Base-by-base conservation (phyloP, 1,284 basidiomycete genomes). In the Cystobasidium sp. region DNA sequence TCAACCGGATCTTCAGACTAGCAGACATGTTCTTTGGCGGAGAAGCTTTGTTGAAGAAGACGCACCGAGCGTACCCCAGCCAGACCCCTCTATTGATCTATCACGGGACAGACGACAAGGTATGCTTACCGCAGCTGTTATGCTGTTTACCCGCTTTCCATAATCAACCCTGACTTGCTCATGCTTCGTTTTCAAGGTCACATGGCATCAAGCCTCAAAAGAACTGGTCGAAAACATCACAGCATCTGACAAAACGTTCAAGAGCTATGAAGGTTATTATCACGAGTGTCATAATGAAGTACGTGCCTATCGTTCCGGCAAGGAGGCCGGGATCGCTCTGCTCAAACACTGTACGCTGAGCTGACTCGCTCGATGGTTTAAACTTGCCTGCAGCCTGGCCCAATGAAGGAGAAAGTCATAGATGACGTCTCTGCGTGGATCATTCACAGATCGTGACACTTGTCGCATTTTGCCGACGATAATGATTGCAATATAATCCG, bases 91-190 rank as follows among this genome's bases (percentile, higher is more conserved):
- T 84, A 2, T 75, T 84, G 20, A 75, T 82, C 64, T 76, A 80
- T 4, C 84, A 84, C 69, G 84, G 84, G 9, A 80, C 79, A 7
- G 80, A 61, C 0, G 84, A 84, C 72, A 75, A 75, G 10, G 81
- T 83, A 31, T n/a, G n/a, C n/a, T n/a, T n/a, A n/a, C n/a, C n/a
- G n/a, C n/a, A n/a, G n/a, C n/a, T n/a, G n/a, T n/a, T n/a, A n/a
- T n/a, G n/a, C n/a, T n/a, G n/a, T n/a, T n/a, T n/a, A n/a, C n/a
- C n/a, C n/a, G n/a, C n/a, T n/a, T n/a, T n/a, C n/a, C n/a, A n/a
- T n/a, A n/a, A n/a, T n/a, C n/a, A n/a, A n/a, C n/a, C 37, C 37
- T 16, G n/a, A 6, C 58, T 51, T 39, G 39, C 12, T 41, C 18
- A 3, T 44, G 5, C 6, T 1, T 56, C 46, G 37, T 9, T 47